Conservation (phyloP, 192 early-diverging fungal species). For the Dissophora globulifera region DNA sequence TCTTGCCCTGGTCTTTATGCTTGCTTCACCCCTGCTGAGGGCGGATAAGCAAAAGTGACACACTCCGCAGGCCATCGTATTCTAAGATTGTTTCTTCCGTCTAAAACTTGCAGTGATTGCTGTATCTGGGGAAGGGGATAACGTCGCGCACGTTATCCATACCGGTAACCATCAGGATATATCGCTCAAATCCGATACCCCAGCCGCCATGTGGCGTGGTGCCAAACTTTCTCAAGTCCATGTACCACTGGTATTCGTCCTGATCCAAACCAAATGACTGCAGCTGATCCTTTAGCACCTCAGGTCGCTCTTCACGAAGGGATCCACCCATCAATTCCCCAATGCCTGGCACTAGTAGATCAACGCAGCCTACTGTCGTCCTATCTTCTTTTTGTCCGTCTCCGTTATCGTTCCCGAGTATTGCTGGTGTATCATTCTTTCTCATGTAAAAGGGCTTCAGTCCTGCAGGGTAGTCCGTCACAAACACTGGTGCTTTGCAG, state of each 20-base stretch:
- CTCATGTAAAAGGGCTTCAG: conserved; percentile 95
- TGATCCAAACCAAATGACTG: conserved; percentile 62
- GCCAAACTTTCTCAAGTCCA: conserved; percentile 86
- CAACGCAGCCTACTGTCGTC: conserved; percentile 82
- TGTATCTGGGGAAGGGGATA: conserved; percentile 66
- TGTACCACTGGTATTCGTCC: conserved; percentile 85
- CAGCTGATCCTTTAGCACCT: conserved; percentile 65
- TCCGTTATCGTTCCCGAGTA: too few species aligned
- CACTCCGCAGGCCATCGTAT: background rate
- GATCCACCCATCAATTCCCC: conserved; percentile 90
- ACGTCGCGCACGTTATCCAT: conserved; percentile 81
- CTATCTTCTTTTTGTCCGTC: conserved; percentile 32
- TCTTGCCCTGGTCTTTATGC: too few species aligned
- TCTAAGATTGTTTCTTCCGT: conserved; percentile 2
- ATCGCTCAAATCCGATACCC: conserved; percentile 91
- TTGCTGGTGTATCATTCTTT: conserved; percentile 44
- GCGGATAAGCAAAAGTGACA: too few species aligned
- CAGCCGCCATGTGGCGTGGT: conserved; percentile 88
- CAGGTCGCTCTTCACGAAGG: conserved; percentile 78
- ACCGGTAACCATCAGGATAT: conserved; percentile 80
- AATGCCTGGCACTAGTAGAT: conserved; percentile 84
- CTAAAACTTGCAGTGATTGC: conserved; percentile 66
- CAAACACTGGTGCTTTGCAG: conserved; percentile 84
- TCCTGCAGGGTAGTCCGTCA: conserved; percentile 84
- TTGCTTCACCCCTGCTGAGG: too few species aligned